These are phyloP conservation scores for Thelonectria rubi DNA, from an alignment of 2,329 filamentous ascomycete genomes.

Conservation along the genomic window DNA sequence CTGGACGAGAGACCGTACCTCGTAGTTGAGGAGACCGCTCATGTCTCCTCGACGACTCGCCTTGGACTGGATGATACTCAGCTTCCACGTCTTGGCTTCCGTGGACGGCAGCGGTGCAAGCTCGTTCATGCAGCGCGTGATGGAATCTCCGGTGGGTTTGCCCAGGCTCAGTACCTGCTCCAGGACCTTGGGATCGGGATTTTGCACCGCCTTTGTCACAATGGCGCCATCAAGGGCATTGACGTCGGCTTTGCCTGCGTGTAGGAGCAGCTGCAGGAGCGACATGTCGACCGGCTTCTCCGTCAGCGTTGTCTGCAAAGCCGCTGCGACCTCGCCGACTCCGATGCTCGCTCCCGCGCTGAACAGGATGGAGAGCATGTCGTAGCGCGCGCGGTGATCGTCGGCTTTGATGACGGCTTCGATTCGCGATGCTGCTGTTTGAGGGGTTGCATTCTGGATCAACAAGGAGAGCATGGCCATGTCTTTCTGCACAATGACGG, in stretches of 20 bases:
- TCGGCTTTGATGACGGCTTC: constrained; percentile 56
- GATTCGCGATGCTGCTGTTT: constrained; percentile 59
- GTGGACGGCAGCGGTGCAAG: constrained; percentile 56
- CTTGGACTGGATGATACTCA: constrained; percentile 57
- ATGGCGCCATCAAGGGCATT: constrained; percentile 58
- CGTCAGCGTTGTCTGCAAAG: constrained; percentile 54
- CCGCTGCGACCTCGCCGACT: constrained; percentile 52
- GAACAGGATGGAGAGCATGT: constrained; percentile 59
- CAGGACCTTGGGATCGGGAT: constrained; percentile 59
- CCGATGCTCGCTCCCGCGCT: constrained; percentile 55
- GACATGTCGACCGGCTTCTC: constrained; percentile 59
- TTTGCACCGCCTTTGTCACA: constrained; percentile 52
- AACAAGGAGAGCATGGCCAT: constrained; percentile 55
- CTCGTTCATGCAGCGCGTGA: constrained; percentile 54
- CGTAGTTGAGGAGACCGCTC: constrained; percentile 57
- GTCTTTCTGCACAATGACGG: constrained; percentile 60
- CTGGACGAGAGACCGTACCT: constrained; percentile 58
- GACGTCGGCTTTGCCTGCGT: constrained; percentile 62
- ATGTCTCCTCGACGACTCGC: constrained; percentile 55
- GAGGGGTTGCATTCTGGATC: constrained; percentile 56
- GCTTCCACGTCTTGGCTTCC: constrained; percentile 58
- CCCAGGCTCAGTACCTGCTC: constrained; percentile 58
- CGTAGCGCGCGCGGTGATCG: constrained; percentile 53
- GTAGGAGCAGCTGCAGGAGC: constrained; percentile 58
- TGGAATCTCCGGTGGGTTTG: constrained; percentile 54